Evolutionary conservation across 225 moss, liverwort and hornwort genomes (phyloP), one percentile per base, ranked within the genome.

Genomic region (Polytrichum formosum): DNA sequence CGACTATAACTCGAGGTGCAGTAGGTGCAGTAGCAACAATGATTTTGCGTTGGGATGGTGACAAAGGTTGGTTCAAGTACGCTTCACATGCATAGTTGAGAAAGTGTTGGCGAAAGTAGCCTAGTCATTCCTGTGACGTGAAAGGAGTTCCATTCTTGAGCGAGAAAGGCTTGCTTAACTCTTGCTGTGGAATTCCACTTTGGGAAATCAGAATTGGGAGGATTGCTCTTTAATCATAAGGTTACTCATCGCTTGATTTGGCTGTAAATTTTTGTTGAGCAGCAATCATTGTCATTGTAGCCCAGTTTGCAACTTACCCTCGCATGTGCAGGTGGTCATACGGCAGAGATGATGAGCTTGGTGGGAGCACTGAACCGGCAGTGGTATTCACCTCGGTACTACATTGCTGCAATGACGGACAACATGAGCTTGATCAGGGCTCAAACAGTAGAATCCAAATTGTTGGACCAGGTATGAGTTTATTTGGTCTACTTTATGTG

Each of bases 311-410:
- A 46, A 46, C 16, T 46, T 46, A 29, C 26, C 63, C 53, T 71
- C 21, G 20, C 5, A n/a, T 26, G 23, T 37, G 19, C 73, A 89
- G 89, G 89, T 6, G 89, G 89, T 5, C 89, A 89, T 60, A 89
- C 89, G 18, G 89, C 89, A 70, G 89, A 89, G 75, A 86, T 89
- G 77, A 65, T 89, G 83, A 79, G 74, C 70, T 77, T 89, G 62
- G 89, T 89, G 53, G 74, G 74, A 73, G 79, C 81, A 16, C 81
- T 89, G 77, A 75, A 83, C 64, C 67, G 79, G 22, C 70, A 76
- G 68, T 31, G 73, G 64, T 89, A 89, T 22, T 81, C 86, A 20
- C 83, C 89, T 20, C 58, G 89, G 63, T 77, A 75, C 64, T 89
- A 89, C 76, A 70, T 86, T 56, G 89, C 89, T 68, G 86, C 86